A percentile compares a stretch with the other conserved stretches of the same genome.
Conservation (phyloP, 331 rosid genomes). For the Rosa hybrid region DNA sequence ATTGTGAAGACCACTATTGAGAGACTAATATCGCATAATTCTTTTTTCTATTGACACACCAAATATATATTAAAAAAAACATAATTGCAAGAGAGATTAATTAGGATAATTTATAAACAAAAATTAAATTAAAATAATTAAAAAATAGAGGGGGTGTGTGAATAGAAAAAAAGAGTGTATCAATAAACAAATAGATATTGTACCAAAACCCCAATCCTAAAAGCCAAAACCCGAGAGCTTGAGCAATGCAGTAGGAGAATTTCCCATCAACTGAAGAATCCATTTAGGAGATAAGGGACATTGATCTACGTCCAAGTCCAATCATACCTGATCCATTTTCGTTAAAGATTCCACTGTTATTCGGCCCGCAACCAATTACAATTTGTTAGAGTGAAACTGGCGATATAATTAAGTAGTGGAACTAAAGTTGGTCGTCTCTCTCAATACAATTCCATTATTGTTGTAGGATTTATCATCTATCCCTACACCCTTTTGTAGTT, state of each 20-base stretch:
- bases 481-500: neutral
- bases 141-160: too few species aligned
- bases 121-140: too few species aligned
- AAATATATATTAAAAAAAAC: too few species aligned
- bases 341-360: constrained; percentile 7
- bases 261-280: neutral
- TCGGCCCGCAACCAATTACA: constrained; percentile 3
- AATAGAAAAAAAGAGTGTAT: too few species aligned
- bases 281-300: constrained; percentile 10
- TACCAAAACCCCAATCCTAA: too few species aligned
- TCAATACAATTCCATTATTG: neutral
- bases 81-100: too few species aligned
- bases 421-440: neutral
- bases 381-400: neutral
- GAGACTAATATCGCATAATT: too few species aligned
- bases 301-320: neutral
- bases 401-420: neutral
- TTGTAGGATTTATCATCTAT: neutral
- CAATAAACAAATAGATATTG: too few species aligned
- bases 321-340: neutral
- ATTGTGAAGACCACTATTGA: too few species aligned
- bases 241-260: constrained; percentile 19
- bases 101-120: too few species aligned
- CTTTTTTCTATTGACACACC: too few species aligned
- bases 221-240: neutral